Evolutionary conservation across 192 early-diverging fungal species (phyloP).

Genomic region (Rhizophagus prolifer): DNA sequence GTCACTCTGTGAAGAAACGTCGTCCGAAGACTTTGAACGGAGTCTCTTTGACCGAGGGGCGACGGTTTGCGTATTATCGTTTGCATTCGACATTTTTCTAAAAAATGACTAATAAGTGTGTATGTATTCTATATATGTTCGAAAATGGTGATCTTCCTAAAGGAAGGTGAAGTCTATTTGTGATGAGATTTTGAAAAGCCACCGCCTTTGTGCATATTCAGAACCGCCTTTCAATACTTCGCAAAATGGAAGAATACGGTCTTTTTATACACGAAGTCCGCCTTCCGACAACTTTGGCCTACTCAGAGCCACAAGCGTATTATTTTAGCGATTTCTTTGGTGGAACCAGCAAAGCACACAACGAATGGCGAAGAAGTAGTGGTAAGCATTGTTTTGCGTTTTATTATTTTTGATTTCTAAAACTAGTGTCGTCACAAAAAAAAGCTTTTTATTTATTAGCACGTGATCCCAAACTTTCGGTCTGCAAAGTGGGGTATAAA

Average conservation of each 20-base stretch:
- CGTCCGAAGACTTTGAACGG: no score
- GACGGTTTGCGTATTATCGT: slow-evolving; percentile 1
- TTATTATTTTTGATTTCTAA: not conserved
- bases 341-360: not conserved
- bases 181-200: not conserved
- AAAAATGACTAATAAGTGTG: not conserved
- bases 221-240: not conserved
- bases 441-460: not conserved
- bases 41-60: not conserved
- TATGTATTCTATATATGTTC: not conserved
- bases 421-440: not conserved
- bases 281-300: not conserved
- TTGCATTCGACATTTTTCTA: slow-evolving; percentile 10
- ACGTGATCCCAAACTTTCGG: not conserved
- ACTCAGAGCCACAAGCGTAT: slow-evolving; percentile 1
- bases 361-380: slow-evolving; percentile 7
- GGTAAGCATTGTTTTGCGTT: not conserved
- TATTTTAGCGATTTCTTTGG: not conserved
- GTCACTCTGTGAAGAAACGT: not conserved
- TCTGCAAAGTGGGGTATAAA: not conserved
- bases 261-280: not conserved
- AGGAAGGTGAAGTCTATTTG: not conserved
- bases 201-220: slow-evolving; percentile 21
- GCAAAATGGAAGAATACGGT: not conserved
- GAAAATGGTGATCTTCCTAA: slow-evolving; percentile 4